Conservation (phyloP, 1,284 basidiomycete genomes). For the Pterulicium gracile region DNA sequence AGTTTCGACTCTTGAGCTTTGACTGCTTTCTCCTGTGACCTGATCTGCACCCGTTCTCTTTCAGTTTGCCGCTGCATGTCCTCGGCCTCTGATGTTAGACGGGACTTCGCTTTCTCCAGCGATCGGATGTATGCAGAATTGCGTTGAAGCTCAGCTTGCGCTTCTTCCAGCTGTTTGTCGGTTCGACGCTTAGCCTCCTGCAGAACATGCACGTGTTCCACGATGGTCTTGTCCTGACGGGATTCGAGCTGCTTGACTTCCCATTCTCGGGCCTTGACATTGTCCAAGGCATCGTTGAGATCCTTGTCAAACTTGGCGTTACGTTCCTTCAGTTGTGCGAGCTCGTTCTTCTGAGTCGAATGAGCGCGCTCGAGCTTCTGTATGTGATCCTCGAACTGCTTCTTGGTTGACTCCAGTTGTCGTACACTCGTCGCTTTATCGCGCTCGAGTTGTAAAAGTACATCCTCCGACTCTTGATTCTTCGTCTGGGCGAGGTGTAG, state of each 20-base stretch:
- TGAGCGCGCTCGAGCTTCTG: conserved; percentile 64
- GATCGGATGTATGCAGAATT: conserved; percentile 72
- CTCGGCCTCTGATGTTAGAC: conserved; percentile 77
- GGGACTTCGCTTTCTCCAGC: conserved; percentile 71
- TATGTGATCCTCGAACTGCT: conserved; percentile 61
- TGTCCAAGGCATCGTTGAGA: conserved; percentile 67
- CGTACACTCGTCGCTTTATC: conserved; percentile 69
- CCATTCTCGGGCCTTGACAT: conserved; percentile 77
- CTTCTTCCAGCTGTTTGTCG: conserved; percentile 82
- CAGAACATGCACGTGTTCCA: conserved; percentile 96
- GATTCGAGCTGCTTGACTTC: conserved; percentile 80
- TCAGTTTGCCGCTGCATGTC: conserved; percentile 74
- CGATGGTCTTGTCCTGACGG: conserved; percentile 93
- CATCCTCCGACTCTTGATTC: conserved; percentile 82
- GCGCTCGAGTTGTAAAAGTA: conserved; percentile 72
- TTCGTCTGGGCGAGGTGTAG: conserved; percentile 63
- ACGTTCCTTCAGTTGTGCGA: conserved; percentile 58
- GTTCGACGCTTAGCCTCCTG: conserved; percentile 96
- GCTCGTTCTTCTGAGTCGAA: conserved; percentile 58
- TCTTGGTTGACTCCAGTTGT: conserved; percentile 57
- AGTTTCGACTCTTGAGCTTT: conserved; percentile 51
- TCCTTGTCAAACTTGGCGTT: conserved; percentile 72
- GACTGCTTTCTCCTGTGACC: conserved; percentile 55
- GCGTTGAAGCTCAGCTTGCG: conserved; percentile 67
- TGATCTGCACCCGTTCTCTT: conserved; percentile 56